phyloP scores from a whole-genome alignment of 2,329 filamentous ascomycete species.

The Leptographium wingfieldii region DNA sequence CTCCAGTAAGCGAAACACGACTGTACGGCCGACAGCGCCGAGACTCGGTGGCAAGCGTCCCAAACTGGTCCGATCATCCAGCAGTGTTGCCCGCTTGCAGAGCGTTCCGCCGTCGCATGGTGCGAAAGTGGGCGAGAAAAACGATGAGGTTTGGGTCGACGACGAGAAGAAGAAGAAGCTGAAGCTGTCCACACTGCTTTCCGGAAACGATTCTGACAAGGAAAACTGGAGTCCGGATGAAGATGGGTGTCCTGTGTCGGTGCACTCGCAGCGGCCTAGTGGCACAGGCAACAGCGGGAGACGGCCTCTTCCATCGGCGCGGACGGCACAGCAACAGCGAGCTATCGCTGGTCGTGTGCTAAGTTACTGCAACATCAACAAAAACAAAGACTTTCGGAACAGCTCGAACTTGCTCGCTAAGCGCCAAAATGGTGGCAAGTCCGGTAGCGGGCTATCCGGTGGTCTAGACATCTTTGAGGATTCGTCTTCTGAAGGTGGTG shows the following conservation, averaged over 20 bases:
- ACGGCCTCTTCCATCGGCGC: constrained; percentile 24
- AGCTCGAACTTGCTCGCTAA: constrained; percentile 24
- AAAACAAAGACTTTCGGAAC: constrained; percentile 22
- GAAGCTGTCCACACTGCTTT: constrained; percentile 27
- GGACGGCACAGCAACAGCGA: constrained; percentile 19
- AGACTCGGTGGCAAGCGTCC: constrained; percentile 42
- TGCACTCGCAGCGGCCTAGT: constrained; percentile 13
- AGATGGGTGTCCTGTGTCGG: constrained; percentile 25
- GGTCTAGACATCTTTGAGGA: constrained; percentile 43
- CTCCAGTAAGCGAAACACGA: constrained; percentile 52
- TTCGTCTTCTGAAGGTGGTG: constrained; percentile 14
- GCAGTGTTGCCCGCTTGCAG: constrained; percentile 51
- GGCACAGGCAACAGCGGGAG: constrained; percentile 16
- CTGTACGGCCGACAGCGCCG: constrained; percentile 17
- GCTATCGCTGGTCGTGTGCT: constrained; percentile 20
- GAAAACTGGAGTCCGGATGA: constrained; percentile 68
- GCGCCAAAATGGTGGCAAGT: constrained; percentile 14
- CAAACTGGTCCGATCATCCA: constrained; percentile 47
- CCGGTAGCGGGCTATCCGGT: constrained; percentile 10
- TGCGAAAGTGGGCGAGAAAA: constrained; percentile 14
- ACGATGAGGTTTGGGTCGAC: constrained; percentile 17
- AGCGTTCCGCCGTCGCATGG: constrained; percentile 24
- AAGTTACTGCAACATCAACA: constrained; percentile 22
- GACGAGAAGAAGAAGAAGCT: constrained; percentile 26
- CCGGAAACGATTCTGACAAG: constrained; percentile 74